Conservation (phyloP, 768 basidiomycete genomes). For the Hydnum rufescens region DNA sequence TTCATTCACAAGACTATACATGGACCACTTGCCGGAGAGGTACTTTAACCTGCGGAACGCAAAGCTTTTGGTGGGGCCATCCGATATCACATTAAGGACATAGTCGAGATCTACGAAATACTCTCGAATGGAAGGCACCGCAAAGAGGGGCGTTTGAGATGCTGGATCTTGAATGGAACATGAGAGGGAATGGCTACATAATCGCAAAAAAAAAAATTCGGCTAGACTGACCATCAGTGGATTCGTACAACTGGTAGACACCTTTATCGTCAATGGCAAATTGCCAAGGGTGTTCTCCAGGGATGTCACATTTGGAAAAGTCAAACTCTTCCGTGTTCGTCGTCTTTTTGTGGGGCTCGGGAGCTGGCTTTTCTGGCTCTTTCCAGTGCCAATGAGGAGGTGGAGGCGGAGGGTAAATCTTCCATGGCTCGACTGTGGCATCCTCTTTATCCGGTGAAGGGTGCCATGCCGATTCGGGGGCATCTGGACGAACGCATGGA, state of each 20-base stretch:
- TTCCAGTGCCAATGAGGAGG: constrained; percentile 92
- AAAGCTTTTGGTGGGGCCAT: constrained; percentile 92
- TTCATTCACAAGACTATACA: constrained; percentile 84
- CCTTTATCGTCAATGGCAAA: constrained; percentile 73
- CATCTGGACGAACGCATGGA: constrained; percentile 46
- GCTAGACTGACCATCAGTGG: constrained; percentile 3
- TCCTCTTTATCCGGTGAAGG: constrained; percentile 10
- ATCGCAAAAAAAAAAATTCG: background rate
- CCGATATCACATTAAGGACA: constrained; percentile 73
- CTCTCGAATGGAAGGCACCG: constrained; percentile 72
- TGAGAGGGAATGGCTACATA: background rate
- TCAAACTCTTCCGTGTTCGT: constrained; percentile 37
- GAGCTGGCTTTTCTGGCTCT: background rate
- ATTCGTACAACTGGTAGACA: constrained; percentile 65
- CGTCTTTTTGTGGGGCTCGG: background rate
- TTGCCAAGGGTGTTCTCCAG: constrained; percentile 36
- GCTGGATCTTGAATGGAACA: background rate
- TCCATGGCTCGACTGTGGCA: constrained; percentile 42
- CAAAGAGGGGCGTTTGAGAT: constrained; percentile 37
- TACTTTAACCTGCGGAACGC: constrained; percentile 85
- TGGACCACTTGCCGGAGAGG: constrained; percentile 79
- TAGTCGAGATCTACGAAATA: constrained; percentile 95
- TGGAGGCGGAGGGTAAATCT: constrained; percentile 80
- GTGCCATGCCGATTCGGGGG: constrained; percentile 17
- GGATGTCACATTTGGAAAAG: constrained; percentile 55